Evolutionary conservation across 1,139 yeast species (phyloP).

Genomic region (Geotrichum phurueaensis): DNA sequence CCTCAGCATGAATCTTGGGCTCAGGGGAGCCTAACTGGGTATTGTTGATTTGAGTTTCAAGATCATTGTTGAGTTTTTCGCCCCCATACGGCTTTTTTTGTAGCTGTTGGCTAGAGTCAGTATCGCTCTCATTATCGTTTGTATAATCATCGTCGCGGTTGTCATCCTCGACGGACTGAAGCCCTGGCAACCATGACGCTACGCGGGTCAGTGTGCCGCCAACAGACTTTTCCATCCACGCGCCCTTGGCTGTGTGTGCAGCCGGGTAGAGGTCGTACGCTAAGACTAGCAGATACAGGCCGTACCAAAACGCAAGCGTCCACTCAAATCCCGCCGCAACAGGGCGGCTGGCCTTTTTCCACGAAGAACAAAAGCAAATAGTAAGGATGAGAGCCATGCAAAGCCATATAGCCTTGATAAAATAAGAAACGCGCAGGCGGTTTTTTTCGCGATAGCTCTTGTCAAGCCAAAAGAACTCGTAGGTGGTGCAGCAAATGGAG

Average conservation of each 20-base stretch:
- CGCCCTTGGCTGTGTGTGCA: slow-evolving; percentile 34
- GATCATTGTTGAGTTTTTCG: not conserved
- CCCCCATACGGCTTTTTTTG: not conserved
- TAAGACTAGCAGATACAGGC: slow-evolving; percentile 59
- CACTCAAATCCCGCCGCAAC: slow-evolving; percentile 71
- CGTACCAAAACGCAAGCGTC: slow-evolving; percentile 78
- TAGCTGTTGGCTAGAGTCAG: not conserved
- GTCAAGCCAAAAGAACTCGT: slow-evolving; percentile 59
- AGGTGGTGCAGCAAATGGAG: slow-evolving; percentile 55
- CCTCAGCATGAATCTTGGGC: not conserved
- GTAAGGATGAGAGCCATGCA: slow-evolving; percentile 65
- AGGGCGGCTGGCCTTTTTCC: slow-evolving; percentile 38
- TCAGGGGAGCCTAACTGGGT: not conserved
- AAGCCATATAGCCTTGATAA: slow-evolving; percentile 60
- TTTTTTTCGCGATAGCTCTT: slow-evolving; percentile 40
- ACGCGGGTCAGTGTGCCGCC: slow-evolving; percentile 10
- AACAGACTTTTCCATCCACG: slow-evolving; percentile 18
- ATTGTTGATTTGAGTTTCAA: not conserved
- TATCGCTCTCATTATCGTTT: not conserved
- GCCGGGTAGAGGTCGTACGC: slow-evolving; percentile 68
- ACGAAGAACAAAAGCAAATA: slow-evolving; percentile 53
- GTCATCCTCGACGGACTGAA: not conserved
- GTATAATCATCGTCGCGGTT: not conserved
- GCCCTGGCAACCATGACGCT: slow-evolving; percentile 24
- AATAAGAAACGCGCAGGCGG: slow-evolving; percentile 40